Base-by-base conservation (phyloP, 2,329 filamentous ascomycete genomes). In the Fonsecaea erecta region DNA sequence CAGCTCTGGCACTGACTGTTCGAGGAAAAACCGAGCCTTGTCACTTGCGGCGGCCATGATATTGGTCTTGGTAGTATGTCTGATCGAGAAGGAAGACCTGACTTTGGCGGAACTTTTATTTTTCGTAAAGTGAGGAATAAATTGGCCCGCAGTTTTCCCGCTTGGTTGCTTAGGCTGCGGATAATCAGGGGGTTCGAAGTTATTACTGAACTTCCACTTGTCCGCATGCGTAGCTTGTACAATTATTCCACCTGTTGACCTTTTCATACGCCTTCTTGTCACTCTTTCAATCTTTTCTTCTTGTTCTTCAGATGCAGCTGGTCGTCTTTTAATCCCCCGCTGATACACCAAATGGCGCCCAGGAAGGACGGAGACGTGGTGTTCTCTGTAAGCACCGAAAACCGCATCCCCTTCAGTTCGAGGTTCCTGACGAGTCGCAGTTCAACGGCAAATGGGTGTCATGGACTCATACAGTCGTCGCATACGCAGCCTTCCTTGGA, bases 1-100 rank as follows among this genome's bases (percentile, higher is more conserved):
- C 63, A 99, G 85, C 77, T 98, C 93, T 16, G 93, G 92, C 51
- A 97, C 91, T 1, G 91, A 90, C 72, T 94, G 90, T 81, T 99
- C 95, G 70, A 98, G 86, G 78, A 91, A 97, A 80, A 94, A 98
- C 64, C 94, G 91, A 62, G 94, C 95, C 80, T 97, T 98, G 75
- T 98, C 95, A 69, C 91, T 90, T 64, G 95, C 89, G 48, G 88
- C 90, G 1, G 93, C 86, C 92, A 97, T 96, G 65, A n/a, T 64
- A 26, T 8, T 26, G 18, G 3, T 1, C 18, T 48, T 9, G 43
- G 1, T 24, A 11, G 18, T 48, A 48, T 11, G 2, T 24, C 43
- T 48, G 8, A 24, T 21, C 7, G 43, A 11, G 21, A 24, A 48
- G 18, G 3, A 4, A 5, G 7, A 16, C 5, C 24, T 9, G 7